These are phyloP conservation scores for Chlamydomonas eustigma DNA, from an alignment of 139 green algal genomes.

Conservation along the genomic window DNA sequence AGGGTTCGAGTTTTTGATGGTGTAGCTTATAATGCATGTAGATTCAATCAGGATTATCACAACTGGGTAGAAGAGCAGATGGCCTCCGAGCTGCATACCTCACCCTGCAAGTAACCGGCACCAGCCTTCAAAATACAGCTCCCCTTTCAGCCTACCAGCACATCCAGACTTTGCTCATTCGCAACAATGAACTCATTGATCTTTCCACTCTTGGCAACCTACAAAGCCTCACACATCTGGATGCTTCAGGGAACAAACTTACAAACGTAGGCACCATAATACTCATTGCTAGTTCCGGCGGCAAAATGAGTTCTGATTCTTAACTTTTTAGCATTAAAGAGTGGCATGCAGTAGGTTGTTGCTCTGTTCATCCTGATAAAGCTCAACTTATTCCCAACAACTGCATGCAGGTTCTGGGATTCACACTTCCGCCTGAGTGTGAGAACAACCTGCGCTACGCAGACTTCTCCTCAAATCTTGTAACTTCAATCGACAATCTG, in stretches of 20 bases:
- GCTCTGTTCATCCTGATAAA: background rate
- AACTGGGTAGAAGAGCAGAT: slow-evolving; percentile 43
- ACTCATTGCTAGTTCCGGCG: no score
- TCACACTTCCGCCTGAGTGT: background rate
- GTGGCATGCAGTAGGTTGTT: background rate
- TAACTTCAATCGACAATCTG: background rate
- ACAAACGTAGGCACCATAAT: slow-evolving; percentile 26
- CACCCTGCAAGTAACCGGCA: slow-evolving; percentile 25
- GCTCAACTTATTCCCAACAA: background rate
- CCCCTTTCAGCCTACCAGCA: slow-evolving; percentile 24
- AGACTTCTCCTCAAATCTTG: background rate
- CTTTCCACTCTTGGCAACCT: slow-evolving; percentile 30
- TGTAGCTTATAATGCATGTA: no score
- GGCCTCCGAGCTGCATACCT: slow-evolving; percentile 34
- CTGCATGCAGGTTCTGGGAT: background rate
- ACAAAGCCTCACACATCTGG: slow-evolving; percentile 39
- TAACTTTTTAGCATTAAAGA: no score
- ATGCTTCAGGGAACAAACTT: slow-evolving; percentile 51
- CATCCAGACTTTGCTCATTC: slow-evolving; percentile 43
- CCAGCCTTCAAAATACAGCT: slow-evolving; percentile 23
- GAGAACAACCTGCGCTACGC: background rate
- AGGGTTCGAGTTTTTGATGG: no score
- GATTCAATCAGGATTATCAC: slow-evolving; percentile 32
- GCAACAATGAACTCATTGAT: slow-evolving; percentile 41
- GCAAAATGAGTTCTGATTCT: no score